Percentiles rank a stretch among this genome's conserved stretches.
These are phyloP conservation scores for Botrytis squamosa DNA, from an alignment of 2,329 filamentous ascomycete genomes.

Conservation along the genomic window DNA sequence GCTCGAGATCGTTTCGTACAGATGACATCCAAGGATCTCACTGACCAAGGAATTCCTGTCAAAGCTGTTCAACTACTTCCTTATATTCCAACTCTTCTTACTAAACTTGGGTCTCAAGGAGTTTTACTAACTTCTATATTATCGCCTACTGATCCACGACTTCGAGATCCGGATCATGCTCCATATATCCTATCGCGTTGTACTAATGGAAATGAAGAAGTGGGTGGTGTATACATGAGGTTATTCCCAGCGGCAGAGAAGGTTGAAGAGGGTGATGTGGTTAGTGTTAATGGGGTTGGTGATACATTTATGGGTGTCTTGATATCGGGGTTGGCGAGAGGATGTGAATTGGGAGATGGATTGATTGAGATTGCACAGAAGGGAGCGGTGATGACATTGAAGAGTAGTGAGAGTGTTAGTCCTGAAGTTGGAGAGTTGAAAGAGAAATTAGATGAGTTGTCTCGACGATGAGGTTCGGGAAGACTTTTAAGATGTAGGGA, in stretches of 20 bases:
- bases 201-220: slow-evolving; percentile 49
- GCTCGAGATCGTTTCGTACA: slow-evolving; percentile 70
- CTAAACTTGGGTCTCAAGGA: slow-evolving; percentile 68
- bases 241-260: slow-evolving; percentile 60
- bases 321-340: slow-evolving; percentile 70
- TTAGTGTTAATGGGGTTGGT: slow-evolving; percentile 91
- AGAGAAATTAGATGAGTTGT: background rate
- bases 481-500: background rate
- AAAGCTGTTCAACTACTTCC: slow-evolving; percentile 82
- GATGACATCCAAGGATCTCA: slow-evolving; percentile 65
- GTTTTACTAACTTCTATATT: slow-evolving; percentile 73
- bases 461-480: too few species aligned
- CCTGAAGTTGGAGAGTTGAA: background rate
- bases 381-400: slow-evolving; percentile 76
- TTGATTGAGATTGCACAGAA: slow-evolving; percentile 78
- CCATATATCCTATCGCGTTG: slow-evolving; percentile 71
- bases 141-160: slow-evolving; percentile 61
- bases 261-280: slow-evolving; percentile 67
- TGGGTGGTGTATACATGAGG: slow-evolving; percentile 82
- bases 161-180: slow-evolving; percentile 61
- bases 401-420: slow-evolving; percentile 63
- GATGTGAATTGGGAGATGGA: slow-evolving; percentile 47
- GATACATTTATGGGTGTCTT: slow-evolving; percentile 89
- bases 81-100: slow-evolving; percentile 80
- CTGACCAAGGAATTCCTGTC: slow-evolving; percentile 79